Evolutionary conservation across 202 grass and related monocot species (phyloP), one percentile per base, ranked within the genome.

Genomic region (Brachypodium distachyon): DNA sequence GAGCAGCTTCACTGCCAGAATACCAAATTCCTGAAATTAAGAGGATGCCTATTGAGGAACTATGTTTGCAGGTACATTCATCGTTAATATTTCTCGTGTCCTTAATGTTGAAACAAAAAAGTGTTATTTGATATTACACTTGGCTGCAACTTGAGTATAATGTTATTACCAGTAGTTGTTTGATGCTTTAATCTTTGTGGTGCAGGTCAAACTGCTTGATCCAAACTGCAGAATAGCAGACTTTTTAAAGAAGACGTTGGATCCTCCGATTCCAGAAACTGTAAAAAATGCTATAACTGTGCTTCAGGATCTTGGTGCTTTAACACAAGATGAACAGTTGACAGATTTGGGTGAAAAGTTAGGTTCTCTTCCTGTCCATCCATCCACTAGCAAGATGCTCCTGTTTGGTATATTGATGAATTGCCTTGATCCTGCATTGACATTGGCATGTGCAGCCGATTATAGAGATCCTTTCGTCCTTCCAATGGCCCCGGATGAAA

Each of bases 21-120:
- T 98, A 82, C 68, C 95, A 94, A 82, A 79, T 86, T 56, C 95
- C 95, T 70, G 95, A 98, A 86, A 94, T 98, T 67, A 98, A 98
- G 74, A 92, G 95, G 77, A 98, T 92, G 87, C 91, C 95, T 55
- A 92, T 98, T 59, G 95, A 98, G 86, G 95, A 98, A 72, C 82
- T 98, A 42, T 94, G 95, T 81, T 84, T 98, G 74, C 95, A 98
- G 87, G 95, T 87, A 88, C 59, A 76, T 55, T 72, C 25, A 5
- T 71, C 32, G 33, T 63, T 55, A 77, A 55, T 76, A 60, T 59
- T 61, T 51, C 25, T 31, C 17, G 71, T 68, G 21, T 60, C 62
- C 61, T 16, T 83, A 54, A 62, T 61, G 12, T 81, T 46, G 50
- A 42, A 21, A 72, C 42, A 42, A 67, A 67, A 56, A 4, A 19